Percentiles rank a stretch among this genome's conserved stretches.
Conservation (phyloP, 1,139 yeast genomes). For the Blastobotrys serpentis region DNA sequence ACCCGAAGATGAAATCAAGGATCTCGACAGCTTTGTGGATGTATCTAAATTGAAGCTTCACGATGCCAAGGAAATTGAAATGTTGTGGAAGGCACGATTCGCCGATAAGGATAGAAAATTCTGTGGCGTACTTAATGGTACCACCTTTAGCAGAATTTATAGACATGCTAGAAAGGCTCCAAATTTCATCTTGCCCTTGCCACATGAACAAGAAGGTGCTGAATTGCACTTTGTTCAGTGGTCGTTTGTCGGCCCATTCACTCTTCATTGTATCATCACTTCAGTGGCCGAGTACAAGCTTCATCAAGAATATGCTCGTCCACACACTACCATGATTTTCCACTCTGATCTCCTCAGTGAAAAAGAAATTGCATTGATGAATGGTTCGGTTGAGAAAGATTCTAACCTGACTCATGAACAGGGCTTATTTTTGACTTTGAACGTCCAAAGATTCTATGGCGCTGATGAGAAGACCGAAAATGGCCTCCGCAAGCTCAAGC, state of each 20-base stretch:
- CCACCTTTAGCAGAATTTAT: conserved; percentile 59
- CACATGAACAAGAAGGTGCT: conserved; percentile 50
- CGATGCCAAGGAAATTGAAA: conserved; percentile 65
- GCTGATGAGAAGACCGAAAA: conserved; percentile 48
- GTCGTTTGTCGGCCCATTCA: conserved; percentile 82
- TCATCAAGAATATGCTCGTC: conserved; percentile 89
- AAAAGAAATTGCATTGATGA: conserved; percentile 76
- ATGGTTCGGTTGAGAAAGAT: conserved; percentile 78
- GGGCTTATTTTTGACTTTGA: conserved; percentile 74
- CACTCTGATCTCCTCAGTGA: conserved; percentile 71
- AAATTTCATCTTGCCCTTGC: conserved; percentile 47
- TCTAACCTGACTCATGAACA: conserved; percentile 61
- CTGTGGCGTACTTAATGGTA: conserved; percentile 60
- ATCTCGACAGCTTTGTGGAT: conserved; percentile 68
- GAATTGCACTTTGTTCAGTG: conserved; percentile 95
- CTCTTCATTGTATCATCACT: conserved; percentile 88
- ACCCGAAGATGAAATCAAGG: conserved; percentile 52
- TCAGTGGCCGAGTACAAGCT: conserved; percentile 89
- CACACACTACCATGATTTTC: conserved; percentile 88
- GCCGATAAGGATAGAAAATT: conserved; percentile 57
- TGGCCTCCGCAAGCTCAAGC: conserved; percentile 49
- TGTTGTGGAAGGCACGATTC: conserved; percentile 89
- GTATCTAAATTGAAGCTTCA: conserved; percentile 57
- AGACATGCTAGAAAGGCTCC: conserved; percentile 73
- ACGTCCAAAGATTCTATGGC: conserved; percentile 87